Conservation (phyloP, 305 asterid species). For the Fraxinus paxiana region DNA sequence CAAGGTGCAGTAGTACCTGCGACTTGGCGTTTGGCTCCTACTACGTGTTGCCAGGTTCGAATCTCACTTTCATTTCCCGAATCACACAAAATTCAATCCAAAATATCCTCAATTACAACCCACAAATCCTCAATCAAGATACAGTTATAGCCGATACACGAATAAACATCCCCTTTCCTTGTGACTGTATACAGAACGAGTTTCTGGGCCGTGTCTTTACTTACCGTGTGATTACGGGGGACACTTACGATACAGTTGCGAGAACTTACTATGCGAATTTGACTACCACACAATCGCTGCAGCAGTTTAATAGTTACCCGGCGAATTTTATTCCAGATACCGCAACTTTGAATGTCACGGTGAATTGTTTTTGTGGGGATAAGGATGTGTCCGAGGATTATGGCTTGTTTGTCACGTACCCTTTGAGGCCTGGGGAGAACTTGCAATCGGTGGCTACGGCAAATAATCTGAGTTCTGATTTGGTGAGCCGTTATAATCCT, state of each 20-base stretch:
- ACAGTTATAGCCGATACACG: conserved; percentile 34
- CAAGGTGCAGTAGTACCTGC: conserved; percentile 60
- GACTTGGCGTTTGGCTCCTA: conserved; percentile 67
- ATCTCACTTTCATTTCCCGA: conserved; percentile 34
- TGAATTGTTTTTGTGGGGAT: conserved; percentile 87
- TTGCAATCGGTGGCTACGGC: conserved; percentile 44
- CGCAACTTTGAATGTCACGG: conserved; percentile 50
- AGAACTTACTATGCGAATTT: conserved; percentile 45
- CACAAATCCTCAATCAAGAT: conserved; percentile 43
- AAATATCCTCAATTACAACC: conserved; percentile 42
- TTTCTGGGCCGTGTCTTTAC: conserved; percentile 52
- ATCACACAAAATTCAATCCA: conserved; percentile 20
- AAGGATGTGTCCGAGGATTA: conserved; percentile 40
- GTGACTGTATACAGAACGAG: conserved; percentile 51
- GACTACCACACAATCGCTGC: conserved; percentile 42
- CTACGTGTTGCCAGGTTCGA: conserved; percentile 32
- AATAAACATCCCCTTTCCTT: conserved; percentile 61
- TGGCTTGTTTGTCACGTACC: conserved; percentile 79
- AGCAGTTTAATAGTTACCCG: conserved; percentile 38
- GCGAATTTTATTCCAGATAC: conserved; percentile 43
- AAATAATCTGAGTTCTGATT: conserved; percentile 43
- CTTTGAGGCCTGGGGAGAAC: conserved; percentile 53
- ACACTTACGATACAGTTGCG: conserved; percentile 40
- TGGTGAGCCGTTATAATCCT: conserved; percentile 62
- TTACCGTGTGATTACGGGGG: conserved; percentile 29